phyloP scores from a whole-genome alignment of 495 filamentous ascomycete genomes.

The Staphylotrichum longicolle region DNA sequence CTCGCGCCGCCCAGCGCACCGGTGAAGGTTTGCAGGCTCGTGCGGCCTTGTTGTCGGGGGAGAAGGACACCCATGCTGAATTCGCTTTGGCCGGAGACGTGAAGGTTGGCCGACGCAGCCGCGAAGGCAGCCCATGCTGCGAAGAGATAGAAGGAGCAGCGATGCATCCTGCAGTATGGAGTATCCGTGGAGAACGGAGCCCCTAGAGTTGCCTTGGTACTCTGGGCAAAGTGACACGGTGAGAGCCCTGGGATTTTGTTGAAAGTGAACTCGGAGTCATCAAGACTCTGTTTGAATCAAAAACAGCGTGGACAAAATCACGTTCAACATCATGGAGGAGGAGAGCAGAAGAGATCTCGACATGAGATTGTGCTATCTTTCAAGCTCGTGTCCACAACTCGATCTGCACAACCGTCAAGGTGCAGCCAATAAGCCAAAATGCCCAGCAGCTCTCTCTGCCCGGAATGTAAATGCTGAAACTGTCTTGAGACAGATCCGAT shows the following conservation, averaged over 20 bases:
- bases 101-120: conserved; percentile 13
- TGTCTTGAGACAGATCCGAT: conserved; percentile 21
- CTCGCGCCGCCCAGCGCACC: conserved; percentile 27
- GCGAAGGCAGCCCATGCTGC: conserved; percentile 16
- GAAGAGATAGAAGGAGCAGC: conserved; percentile 4
- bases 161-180: conserved; percentile 3
- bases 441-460: neutral
- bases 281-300: neutral
- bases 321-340: neutral
- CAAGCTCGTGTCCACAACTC: too few relatives aligned
- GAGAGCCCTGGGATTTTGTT: too few relatives aligned
- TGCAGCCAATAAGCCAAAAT: too few relatives aligned
- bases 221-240: too few relatives aligned
- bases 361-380: neutral
- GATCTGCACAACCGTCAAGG: conserved; percentile 9
- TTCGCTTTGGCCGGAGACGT: conserved; percentile 22
- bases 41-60: conserved; percentile 21
- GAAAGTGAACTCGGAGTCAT: too few relatives aligned
- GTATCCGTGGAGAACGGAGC: too few relatives aligned
- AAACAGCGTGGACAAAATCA: neutral
- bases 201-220: too few relatives aligned
- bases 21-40: conserved; percentile 32
- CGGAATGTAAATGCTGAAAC: conserved; percentile 14
- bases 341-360: neutral
- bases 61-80: conserved; percentile 25